Evolutionary conservation across 805 yeast species (phyloP), one percentile per base, ranked within the genome.

Genomic region (Metschnikowia borealis): DNA sequence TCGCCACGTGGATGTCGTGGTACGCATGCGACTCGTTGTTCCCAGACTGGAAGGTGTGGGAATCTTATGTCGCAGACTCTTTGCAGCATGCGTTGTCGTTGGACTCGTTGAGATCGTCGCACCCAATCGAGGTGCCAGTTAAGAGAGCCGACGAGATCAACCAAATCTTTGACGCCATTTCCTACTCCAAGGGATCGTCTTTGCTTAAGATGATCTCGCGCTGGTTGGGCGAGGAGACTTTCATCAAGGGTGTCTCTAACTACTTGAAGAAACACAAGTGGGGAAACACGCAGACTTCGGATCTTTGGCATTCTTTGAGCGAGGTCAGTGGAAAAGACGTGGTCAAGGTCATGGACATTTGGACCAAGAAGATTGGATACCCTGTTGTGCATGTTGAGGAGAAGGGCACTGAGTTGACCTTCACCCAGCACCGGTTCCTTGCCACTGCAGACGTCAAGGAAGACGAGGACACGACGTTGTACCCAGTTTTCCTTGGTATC

Each of bases 1-100:
- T 87, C 60, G 96, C 96, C 44, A 87, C 95, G 48, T 87, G 92
- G 89, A 86, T 85, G 85, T 87, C 92, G 4, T 87, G 92, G 90
- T 84, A 81, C 63, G 85, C 91, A 8, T 84, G 89, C 66, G 83
- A 87, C 69, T 69, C 82, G 42, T 78, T 86, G 62, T 82, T 80
- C 68, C 94, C 94, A 29, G 89, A 86, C 55, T 87, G 94, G 92
- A 84, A 85, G 62, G 92, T 87, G 36, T 87, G 89, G 88, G 87
- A 88, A 68, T 80, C 83, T 47, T 89, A 87, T 62, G 94, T 89
- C 36, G 77, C 87, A 15, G 91, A 83, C 60, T 79, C 85, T 55
- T 80, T 87, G 62, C 92, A 86, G 69, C 77, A 78, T 56, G 95
- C 95, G 29, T 77, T 89, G 62, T 68, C 77, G 7, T 76, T 89